Base-by-base conservation (phyloP, 352 stramenopile species). In the Blastocystis hominis region DNA sequence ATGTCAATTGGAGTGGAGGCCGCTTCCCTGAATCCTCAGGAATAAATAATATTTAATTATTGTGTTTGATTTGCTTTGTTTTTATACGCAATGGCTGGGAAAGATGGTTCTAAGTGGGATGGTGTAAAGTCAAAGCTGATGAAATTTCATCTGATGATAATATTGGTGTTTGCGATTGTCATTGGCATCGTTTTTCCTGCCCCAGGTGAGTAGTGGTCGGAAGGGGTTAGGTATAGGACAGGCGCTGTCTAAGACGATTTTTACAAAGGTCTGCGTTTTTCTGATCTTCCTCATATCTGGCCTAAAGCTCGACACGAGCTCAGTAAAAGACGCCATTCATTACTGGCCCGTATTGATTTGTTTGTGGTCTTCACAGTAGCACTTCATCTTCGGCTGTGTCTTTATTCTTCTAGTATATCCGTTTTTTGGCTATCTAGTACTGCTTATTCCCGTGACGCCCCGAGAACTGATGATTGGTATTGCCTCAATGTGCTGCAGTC, bases 251-350 rank as follows among this genome's bases (percentile, higher is more conserved):
- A 54, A 87, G 30, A 87, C 77, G 36, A 40, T 38, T 3, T 78
- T 87, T 46, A 55, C 77, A 1, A 10, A 87, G 5, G 53, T 87
- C 38, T 87, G 77, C 36, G 66, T 87, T 10, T 87, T 87, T 64
- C 59, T 87, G 44, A 87, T 87, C 47, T 87, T 87, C 15, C 72
- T 87, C 30, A 87, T 87, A 5, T 87, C 77, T n/a, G 77, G 77
- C 6, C 7, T 87, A 7, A 78, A 69, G 70, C 24, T 87, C 1
- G 66, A 87, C 34, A 78, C 47, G 20, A 78, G 66, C 55, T 78
- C 62, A 3, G 66, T 87, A 20, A 87, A 87, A 34, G 63, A 61
- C 15, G 77, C 77, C n/a, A 40, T 87, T 20, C 61, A 87, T 56
- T 75, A 75, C 54, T 87, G 77, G 77, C 42, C 61, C 34, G 77